Base-by-base conservation (phyloP, 495 filamentous ascomycete genomes). In the Lepidopterella palustris region DNA sequence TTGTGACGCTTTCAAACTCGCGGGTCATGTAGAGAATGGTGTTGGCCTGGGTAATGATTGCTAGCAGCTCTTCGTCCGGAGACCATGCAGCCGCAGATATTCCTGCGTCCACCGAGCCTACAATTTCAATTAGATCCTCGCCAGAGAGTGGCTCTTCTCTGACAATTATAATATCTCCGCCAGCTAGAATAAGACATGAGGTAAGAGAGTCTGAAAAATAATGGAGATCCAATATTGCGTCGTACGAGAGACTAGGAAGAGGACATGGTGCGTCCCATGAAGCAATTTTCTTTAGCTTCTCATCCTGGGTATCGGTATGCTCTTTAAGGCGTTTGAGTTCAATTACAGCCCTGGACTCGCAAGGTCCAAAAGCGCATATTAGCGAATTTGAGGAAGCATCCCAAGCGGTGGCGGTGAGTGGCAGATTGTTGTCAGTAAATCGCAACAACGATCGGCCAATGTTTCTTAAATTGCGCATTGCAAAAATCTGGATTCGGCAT, bases 21-120 rank as follows among this genome's bases (percentile, higher is more conserved):
- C 92, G 80, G 20, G 89, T 96, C 92, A 98, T 96, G 64, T 96
- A 89, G 53, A 97, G 74, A 32, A 95, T 77, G 4, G 91, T 96
- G 58, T 82, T 80, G 45, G 86, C 87, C 57, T 81, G 80, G 3
- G 93, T 96, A 25, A 81, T 82, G 49, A 97, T 84, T 53, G 87
- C 87, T 29, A 98, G 73, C 31, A 97, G 77, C 70, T 96, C 92
- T 66, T 95, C 92, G 68, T 97, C 92, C 20, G 93, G 92, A 13
- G 93, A 95, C 93, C 93, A 98, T 59, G 83, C 83, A 40, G 90
- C 92, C 13, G 88, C 89, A 9, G 85, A 84, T 68, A 98, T 95
- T 35, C 91, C 93, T 45, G 87, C 88, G 73, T 95, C 89, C 24
- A 97, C 85, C 28, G 90, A 95, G 61, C 95, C 93, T 64, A 96